A percentile compares a stretch with the other conserved stretches of the same genome.
phyloP scores from a whole-genome alignment of 345 rosid species.

The Cardamine occulta region DNA sequence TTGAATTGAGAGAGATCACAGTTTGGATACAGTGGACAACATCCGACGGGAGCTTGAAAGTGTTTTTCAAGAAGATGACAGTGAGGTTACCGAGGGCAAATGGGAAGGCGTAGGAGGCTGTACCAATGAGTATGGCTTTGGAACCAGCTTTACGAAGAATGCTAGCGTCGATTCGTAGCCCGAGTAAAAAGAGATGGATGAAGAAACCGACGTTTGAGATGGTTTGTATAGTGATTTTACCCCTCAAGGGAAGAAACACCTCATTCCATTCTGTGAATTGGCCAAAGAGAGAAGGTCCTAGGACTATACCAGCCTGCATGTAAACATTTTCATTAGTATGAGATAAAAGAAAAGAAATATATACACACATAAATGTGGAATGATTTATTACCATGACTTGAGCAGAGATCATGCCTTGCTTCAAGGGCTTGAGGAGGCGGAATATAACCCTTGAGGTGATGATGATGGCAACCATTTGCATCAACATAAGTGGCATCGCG shows the following conservation, averaged over 20 bases:
- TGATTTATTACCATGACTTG: constrained; percentile 43
- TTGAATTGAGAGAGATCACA: constrained; percentile 35
- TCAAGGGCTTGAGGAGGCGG: constrained; percentile 42
- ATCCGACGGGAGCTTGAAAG: constrained; percentile 2
- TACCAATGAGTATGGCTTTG: constrained; percentile 43
- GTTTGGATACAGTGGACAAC: constrained; percentile 32
- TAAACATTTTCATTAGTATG: not conserved
- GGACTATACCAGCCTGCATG: constrained; percentile 45
- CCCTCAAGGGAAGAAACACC: constrained; percentile 1
- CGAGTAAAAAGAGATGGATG: constrained; percentile 45
- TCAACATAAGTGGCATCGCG: constrained; percentile 37
- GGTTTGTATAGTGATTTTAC: constrained; percentile 41
- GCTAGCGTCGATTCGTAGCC: constrained; percentile 41
- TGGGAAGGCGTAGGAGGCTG: constrained; percentile 35
- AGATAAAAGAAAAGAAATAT: not conserved
- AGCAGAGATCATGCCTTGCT: constrained; percentile 49
- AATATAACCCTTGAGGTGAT: constrained; percentile 40
- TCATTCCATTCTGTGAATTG: not conserved
- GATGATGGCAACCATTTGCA: constrained; percentile 39
- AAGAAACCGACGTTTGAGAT: constrained; percentile 43
- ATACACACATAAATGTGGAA: not conserved
- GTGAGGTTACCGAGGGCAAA: constrained; percentile 39
- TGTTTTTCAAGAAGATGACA: constrained; percentile 23
- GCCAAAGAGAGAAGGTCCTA: constrained; percentile 46
- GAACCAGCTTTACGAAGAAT: constrained; percentile 44